Conservation (phyloP, 2,329 filamentous ascomycete species). For the Xylariales sp. region DNA sequence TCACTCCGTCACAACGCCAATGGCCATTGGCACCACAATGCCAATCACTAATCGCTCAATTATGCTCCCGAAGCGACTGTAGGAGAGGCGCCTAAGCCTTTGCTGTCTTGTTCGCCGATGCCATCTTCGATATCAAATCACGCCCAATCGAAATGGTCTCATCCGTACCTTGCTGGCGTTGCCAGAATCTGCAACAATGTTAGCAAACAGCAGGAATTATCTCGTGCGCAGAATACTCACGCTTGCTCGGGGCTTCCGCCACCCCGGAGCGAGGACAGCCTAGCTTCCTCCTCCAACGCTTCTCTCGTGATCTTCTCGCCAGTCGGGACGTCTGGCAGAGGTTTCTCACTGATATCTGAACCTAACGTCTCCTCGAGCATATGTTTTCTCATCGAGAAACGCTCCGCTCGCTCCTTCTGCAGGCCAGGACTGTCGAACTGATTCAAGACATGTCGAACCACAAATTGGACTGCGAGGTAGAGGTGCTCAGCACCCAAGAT, state of each 20-base stretch:
- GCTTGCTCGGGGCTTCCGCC: conserved; percentile 47
- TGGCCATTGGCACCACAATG: background rate
- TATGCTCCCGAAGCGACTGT: background rate
- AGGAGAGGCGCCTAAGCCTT: conserved; percentile 5
- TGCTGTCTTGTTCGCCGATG: conserved; percentile 4
- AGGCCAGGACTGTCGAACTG: conserved; percentile 83
- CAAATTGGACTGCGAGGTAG: conserved; percentile 73
- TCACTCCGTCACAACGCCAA: conserved; percentile 1
- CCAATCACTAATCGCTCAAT: conserved; percentile 2
- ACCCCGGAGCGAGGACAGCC: conserved; percentile 43
- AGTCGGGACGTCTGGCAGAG: conserved; percentile 41
- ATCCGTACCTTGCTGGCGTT: conserved; percentile 51
- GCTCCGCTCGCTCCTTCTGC: conserved; percentile 78
- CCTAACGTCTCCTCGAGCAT: conserved; percentile 71
- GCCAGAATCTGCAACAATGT: conserved; percentile 49
- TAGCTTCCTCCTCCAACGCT: conserved; percentile 60
- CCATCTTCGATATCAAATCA: conserved; percentile 44
- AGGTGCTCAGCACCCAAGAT: conserved; percentile 86
- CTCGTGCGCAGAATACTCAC: no score
- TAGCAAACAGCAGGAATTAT: conserved; percentile 13
- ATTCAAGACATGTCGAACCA: conserved; percentile 66
- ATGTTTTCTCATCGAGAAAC: conserved; percentile 74
- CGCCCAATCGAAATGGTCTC: conserved; percentile 56
- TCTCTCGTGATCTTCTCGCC: conserved; percentile 61
- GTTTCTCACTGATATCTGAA: conserved; percentile 46